phyloP scores from a whole-genome alignment of 108 stramenopile genomes.

The Fistulifera solaris region DNA sequence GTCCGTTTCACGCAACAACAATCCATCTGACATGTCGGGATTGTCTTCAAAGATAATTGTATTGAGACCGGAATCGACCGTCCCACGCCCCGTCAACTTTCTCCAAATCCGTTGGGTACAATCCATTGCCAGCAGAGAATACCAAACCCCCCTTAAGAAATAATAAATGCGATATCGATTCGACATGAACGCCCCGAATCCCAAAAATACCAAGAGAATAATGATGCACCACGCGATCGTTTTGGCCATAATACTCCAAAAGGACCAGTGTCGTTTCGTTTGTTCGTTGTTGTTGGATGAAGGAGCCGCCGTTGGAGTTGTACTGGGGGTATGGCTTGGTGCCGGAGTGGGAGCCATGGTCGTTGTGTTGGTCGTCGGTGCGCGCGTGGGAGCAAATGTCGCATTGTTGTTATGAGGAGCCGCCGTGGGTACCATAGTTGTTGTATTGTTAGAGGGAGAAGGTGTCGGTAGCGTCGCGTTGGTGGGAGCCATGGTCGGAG shows the following conservation, averaged over 20 bases:
- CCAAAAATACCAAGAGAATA: constrained; percentile 25
- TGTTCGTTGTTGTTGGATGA: constrained; percentile 6
- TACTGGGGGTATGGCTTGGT: constrained; percentile 7
- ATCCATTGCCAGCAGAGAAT: constrained; percentile 15
- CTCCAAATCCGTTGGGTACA: constrained; percentile 7
- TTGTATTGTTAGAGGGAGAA: too few species aligned
- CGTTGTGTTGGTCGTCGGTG: constrained; percentile 10
- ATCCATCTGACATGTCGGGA: constrained; percentile 23
- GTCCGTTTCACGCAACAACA: constrained; percentile 27
- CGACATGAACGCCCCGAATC: constrained; percentile 42
- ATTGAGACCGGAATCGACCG: constrained; percentile 20
- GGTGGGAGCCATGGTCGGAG: too few species aligned
- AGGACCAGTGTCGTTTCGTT: constrained; percentile 11
- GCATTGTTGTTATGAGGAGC: constrained; percentile 3
- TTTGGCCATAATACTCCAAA: constrained; percentile 26
- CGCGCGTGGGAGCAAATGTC: background rate
- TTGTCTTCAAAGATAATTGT: constrained; percentile 32
- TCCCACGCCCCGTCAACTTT: background rate
- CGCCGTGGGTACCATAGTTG: constrained; percentile 4
- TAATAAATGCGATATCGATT: constrained; percentile 54
- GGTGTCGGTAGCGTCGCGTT: too few species aligned
- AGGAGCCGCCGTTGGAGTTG: constrained; percentile 12
- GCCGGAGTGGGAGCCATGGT: constrained; percentile 6
- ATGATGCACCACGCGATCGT: constrained; percentile 31
- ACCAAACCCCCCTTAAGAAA: constrained; percentile 32